Base-by-base conservation (phyloP, 2,329 filamentous ascomycete genomes). In the Colletotrichum melonis region DNA sequence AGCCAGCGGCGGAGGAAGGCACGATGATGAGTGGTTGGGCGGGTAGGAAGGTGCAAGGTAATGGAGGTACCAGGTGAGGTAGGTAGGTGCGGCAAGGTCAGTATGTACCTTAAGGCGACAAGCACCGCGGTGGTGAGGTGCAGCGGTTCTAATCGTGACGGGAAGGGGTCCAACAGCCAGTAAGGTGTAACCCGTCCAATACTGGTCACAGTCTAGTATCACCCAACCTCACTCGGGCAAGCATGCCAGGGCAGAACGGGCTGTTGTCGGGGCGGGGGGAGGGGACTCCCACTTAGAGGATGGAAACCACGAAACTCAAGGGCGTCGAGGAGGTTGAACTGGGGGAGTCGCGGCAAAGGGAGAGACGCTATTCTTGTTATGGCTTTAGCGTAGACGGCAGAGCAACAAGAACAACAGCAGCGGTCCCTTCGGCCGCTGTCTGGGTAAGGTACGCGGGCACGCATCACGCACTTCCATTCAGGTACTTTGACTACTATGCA, bases 381-480 rank as follows among this genome's bases (percentile, higher is more conserved):
- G 66, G 30, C n/a, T 30, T 35, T 69, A 59, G 66, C 55, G 66
- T 73, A 22, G 66, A 64, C 66, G 70, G 66, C 70, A 73, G 59
- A 73, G 66, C 70, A 73, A 73, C 54, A 69, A 64, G 59, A 64
- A 64, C 32, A 49, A 42, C 46, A 28, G 55, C 35, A 26, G 19
- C 54, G 35, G 63, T 14, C 63, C 62, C 24, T 55, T 55, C 9
- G 63, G 52, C 52, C 63, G 52, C 52, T 46, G 52, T 65, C 52
- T 46, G 32, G 63, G 52, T 46, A 49, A 49, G 42, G 42, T 49
- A 49, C 38, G 16, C 32, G 32, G 38, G 38, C 38, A 42, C 38
- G 38, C 38, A 22, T 3, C 42, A 49, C 42, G 42, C 42, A n/a
- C 42, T 19, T 42, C 16, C 38, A 42, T 42, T 42, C 6, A 42